A percentile compares a stretch with the other conserved stretches of the same genome.
These are phyloP conservation scores for Fusarium sp. DNA, from an alignment of 2,329 filamentous ascomycete genomes.

Conservation along the genomic window DNA sequence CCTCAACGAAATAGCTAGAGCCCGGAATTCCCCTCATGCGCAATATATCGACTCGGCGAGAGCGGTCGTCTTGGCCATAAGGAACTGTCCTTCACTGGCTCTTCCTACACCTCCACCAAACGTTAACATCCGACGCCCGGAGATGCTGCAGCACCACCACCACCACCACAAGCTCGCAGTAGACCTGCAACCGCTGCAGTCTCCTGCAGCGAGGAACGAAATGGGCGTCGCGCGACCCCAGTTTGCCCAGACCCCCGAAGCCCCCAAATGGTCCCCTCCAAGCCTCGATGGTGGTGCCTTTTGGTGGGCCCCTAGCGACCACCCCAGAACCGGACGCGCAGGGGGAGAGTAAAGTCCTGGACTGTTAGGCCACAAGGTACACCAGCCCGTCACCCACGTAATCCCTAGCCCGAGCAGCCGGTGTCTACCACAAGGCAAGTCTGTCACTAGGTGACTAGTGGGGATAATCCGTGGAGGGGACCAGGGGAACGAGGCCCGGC, in stretches of 20 bases:
- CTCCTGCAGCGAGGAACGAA: conserved; percentile 35
- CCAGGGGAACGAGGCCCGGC: conserved; percentile 15
- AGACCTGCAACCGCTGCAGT: conserved; percentile 24
- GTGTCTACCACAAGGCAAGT: neutral
- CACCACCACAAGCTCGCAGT: conserved; percentile 14
- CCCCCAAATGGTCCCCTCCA: conserved; percentile 31
- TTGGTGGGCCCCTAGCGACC: conserved; percentile 21
- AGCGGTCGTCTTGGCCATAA: conserved; percentile 2
- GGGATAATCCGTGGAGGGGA: conserved; percentile 26
- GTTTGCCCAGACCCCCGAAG: conserved; percentile 39
- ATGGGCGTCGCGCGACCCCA: conserved; percentile 39
- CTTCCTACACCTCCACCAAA: conserved; percentile 6
- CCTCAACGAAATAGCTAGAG: neutral
- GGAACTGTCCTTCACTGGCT: neutral
- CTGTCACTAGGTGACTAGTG: conserved; percentile 4
- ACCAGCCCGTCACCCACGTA: neutral
- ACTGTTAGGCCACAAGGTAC: conserved; percentile 15
- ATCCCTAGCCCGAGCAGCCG: conserved; percentile 7
- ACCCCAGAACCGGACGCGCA: conserved; percentile 14
- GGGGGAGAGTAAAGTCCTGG: neutral
- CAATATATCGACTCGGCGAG: conserved; percentile 1
- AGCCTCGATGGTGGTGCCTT: conserved; percentile 24
- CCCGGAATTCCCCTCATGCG: conserved; percentile 7
- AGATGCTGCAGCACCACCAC: conserved; percentile 30
- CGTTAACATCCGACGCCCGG: conserved; percentile 24